Evolutionary conservation across 169 alveolate species (phyloP), one percentile per base, ranked within the genome.

Genomic region (Plasmodium chabaudi): DNA sequence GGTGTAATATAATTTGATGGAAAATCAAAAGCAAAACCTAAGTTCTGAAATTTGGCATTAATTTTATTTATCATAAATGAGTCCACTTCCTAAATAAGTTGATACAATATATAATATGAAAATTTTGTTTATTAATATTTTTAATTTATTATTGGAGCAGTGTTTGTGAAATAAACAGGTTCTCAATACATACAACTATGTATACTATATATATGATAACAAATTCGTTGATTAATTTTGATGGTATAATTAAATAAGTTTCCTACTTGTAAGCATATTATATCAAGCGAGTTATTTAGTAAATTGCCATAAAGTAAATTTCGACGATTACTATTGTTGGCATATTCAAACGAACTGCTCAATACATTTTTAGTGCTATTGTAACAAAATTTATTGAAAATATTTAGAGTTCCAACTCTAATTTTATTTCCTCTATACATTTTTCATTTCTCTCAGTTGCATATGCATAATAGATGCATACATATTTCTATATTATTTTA

Each of bases 351-450:
- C 6, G 68, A 12, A 46, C 9, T 44, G 27, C 23, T 51, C 34
- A 15, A 65, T 21, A 67, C n/a, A 17, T 51, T 51, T 55, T 63
- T 67, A 15, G 39, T 63, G 15, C 15, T 44, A 19, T 65, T 21
- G 51, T 75, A 56, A 19, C n/a, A 75, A 7, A 27, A 10, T 9
- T 49, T 68, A 39, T 75, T 75, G 34, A 47, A 75, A 34, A 75
- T 46, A 44, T 75, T 75, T 56, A 65, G 19, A 5, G 88, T 61
- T 10, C 75, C 71, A 13, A 75, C 74, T 19, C 88, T 9, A 1
- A 75, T 75, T 75, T 75, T 75, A 12, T n/a, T 42, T 27, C 88
- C 82, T 19, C 21, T 27, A 67, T 12, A 46, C 75, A 67, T 67
- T 47, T 67, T 67, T n/a, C 7, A 13, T 34, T 46, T 67, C 47